Evolutionary conservation across 106 monocot genomes (phyloP), one percentile per base, ranked within the genome.

Genomic region (Triglochin maritima): DNA sequence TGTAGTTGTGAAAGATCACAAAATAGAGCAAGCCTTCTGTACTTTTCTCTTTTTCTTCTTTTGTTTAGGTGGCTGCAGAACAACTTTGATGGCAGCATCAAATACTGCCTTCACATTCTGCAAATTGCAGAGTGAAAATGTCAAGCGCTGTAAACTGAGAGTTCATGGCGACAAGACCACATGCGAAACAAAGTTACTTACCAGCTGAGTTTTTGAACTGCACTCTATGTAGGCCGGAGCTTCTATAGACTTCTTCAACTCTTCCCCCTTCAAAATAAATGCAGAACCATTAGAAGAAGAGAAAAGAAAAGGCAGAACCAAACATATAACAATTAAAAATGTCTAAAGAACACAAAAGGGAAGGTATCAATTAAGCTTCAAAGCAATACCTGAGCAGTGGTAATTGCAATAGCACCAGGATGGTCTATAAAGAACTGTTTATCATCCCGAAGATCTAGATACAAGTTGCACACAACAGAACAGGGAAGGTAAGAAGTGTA

Each of bases 121-220:
- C 42, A 66, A n/a, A 69, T 51, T 42, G 15, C 7, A 54, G 6
- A 13, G 3, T 8, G 17, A 17, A 8, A 67, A 53, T 29, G 41
- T 52, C 52, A n/a, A n/a, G 11, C 52, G 9, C 52, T 8, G 52
- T 52, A 11, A 52, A 8, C 52, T 8, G 0, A 52, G 11, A 52
- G 52, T 52, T 52, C 52, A 52, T 52, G 52, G 11, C 7, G 52
- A 52, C 9, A 52, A 52, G 9, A 52, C 52, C 11, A 52, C 9
- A 8, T 52, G 52, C 7, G 11, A 52, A 8, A 10, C n/a, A 3
- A 46, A 52, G 5, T 11, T 67, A 91, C 87, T 81, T 91, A 29
- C 29, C 29, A 29, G 90, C 64, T 87, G 87, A 50, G 87, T 91
- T 66, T 87, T 91, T 45, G 90, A 91, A 49, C 90, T 91, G 60